These are phyloP conservation scores for Begonia fuchsioides DNA, from an alignment of 306 rosid genomes.

Conservation along the genomic window DNA sequence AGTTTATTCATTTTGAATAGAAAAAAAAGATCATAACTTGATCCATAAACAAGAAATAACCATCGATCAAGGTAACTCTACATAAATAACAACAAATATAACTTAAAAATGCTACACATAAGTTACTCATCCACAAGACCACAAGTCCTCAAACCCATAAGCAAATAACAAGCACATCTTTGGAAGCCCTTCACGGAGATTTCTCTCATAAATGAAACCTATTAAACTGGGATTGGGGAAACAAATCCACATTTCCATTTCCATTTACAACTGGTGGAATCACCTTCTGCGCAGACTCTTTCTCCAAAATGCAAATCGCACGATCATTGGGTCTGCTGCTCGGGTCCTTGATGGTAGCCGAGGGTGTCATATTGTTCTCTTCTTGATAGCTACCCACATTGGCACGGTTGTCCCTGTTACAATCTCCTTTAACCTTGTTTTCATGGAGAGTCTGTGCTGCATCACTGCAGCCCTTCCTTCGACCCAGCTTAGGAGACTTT, in stretches of 20 bases:
- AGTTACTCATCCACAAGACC: constrained; percentile 41
- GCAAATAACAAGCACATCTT: constrained; percentile 27
- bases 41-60: not conserved
- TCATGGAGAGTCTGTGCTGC: constrained; percentile 21
- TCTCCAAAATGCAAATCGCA: constrained; percentile 19
- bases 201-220: constrained; percentile 32
- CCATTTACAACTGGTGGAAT: constrained; percentile 20
- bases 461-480: constrained; percentile 52
- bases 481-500: constrained; percentile 90
- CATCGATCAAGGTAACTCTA: not conserved
- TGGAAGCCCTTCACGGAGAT: constrained; percentile 18
- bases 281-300: constrained; percentile 14
- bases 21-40: not conserved
- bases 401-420: constrained; percentile 25
- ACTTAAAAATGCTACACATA: constrained; percentile 47
- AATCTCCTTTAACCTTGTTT: constrained; percentile 25
- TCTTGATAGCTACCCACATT: constrained; percentile 15
- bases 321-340: constrained; percentile 18
- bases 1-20: too few species aligned
- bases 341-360: constrained; percentile 11
- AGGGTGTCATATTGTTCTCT: constrained; percentile 10
- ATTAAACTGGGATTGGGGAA: constrained; percentile 27
- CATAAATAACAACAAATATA: constrained; percentile 30
- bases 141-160: constrained; percentile 22
- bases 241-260: constrained; percentile 28